These are phyloP conservation scores for Linanthus parryae DNA, from an alignment of 148 eudicot species.

Conservation along the genomic window DNA sequence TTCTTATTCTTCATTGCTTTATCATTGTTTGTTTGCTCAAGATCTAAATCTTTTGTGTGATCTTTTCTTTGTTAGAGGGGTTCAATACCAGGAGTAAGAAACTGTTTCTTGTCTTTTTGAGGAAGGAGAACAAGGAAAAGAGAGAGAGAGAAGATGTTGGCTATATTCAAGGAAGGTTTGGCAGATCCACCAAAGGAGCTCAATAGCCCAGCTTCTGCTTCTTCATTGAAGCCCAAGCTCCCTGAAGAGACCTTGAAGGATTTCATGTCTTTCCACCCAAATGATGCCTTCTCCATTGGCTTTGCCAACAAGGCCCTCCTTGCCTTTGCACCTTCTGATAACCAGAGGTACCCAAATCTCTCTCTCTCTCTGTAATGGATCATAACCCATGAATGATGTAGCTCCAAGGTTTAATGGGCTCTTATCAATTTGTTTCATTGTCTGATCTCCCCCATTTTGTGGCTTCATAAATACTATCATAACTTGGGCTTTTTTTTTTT, in stretches of 20 bases:
- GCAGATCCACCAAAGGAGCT: constrained; percentile 76
- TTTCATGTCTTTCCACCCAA: constrained; percentile 37
- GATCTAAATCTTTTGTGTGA: no score
- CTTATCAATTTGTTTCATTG: no score
- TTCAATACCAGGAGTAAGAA: no score
- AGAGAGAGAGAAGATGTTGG: constrained; percentile 45
- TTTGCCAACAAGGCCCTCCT: constrained; percentile 56
- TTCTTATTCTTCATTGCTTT: no score
- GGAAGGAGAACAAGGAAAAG: not conserved
- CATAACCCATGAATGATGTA: not conserved
- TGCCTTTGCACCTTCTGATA: constrained; percentile 55
- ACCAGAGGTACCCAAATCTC: constrained; percentile 12
- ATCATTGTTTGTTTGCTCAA: no score
- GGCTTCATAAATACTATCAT: no score
- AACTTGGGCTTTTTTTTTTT: no score
- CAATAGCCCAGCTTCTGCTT: constrained; percentile 46
- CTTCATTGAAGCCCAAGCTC: constrained; percentile 25
- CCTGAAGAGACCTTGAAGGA: constrained; percentile 54
- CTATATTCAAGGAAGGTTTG: constrained; percentile 65
- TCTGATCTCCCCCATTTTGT: no score
- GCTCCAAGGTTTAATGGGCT: not conserved
- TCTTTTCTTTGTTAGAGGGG: no score
- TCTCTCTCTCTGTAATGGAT: constrained; percentile 26
- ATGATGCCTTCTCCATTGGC: constrained; percentile 43
- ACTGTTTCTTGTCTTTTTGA: no score